Evolutionary conservation across 768 basidiomycete species (phyloP), one percentile per base, ranked within the genome.

Genomic region (Pholiota conissans): DNA sequence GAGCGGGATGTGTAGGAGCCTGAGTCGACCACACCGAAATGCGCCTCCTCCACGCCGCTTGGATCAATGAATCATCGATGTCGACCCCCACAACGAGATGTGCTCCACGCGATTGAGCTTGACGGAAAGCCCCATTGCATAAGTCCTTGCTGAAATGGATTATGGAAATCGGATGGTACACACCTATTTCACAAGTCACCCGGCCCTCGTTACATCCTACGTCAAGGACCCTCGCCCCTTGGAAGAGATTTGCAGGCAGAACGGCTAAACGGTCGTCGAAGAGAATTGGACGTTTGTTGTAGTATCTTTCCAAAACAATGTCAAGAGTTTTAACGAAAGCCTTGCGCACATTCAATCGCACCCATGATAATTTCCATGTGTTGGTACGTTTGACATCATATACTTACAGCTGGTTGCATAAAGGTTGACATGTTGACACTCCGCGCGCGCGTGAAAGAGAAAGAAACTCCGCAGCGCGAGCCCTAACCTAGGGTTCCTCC

Each of bases 181-280:
- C 61, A 88, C 93, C 93, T n/a, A 95, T 84, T 68, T 95, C 91
- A 67, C 89, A 89, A 1, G 90, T 88, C 32, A 95, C 86, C 79
- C 82, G 84, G 7, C 93, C 93, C 65, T 91, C 87, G 68, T 95
- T 96, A 67, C 91, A 92, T 0, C 93, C 93, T 0, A 95, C 73
- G 70, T 96, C 93, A 10, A 96, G 78, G 2, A 95, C 87, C 47
- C 76, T 74, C 57, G 83, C 82, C 13, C 71, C 79, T 3, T 57
- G 26, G 63, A 94, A 86, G 30, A 89, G 73, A 1, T 70, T 62
- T 3, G 69, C 37, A 0, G 86, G 86, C 1, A 96, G 73, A 16
- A 87, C 72, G 0, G 79, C 75, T 2, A 96, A 78, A 14, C 94
- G 83, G 0, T 83, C 79, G 68, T 95, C 91, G 30, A 72, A 72